phyloP scores from a whole-genome alignment of 768 basidiomycete species.

The Xerocomellus intermedius region DNA sequence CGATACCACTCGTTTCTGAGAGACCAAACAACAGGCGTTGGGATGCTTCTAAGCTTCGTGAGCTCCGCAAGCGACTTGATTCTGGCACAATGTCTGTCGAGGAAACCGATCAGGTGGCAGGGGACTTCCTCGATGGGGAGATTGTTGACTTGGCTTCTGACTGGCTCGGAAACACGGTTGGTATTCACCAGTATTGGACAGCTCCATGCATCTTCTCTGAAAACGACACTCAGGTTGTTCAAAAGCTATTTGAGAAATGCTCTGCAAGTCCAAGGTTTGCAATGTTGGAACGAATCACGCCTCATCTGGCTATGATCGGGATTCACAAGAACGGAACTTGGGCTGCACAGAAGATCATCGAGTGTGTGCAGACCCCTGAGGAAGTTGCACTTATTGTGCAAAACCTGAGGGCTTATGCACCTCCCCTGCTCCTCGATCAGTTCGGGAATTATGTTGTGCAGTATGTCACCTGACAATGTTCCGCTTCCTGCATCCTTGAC shows the following conservation, averaged over 20 bases:
- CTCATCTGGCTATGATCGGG: conserved; percentile 95
- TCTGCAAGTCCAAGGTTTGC: conserved; percentile 73
- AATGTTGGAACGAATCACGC: conserved; percentile 92
- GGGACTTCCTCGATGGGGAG: conserved; percentile 90
- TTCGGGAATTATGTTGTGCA: conserved; percentile 93
- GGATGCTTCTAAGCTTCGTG: conserved; percentile 92
- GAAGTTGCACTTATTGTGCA: conserved; percentile 83
- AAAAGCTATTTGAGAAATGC: conserved; percentile 94
- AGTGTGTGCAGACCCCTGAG: conserved; percentile 85
- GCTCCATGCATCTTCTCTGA: neutral
- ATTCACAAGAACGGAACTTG: conserved; percentile 99
- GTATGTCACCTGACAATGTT: conserved; percentile 44
- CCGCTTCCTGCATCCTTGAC: neutral
- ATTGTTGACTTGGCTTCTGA: conserved; percentile 94
- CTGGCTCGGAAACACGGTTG: conserved; percentile 91
- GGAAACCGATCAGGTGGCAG: conserved; percentile 88
- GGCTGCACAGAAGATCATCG: conserved; percentile 99
- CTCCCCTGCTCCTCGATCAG: conserved; percentile 91
- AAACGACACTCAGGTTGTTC: conserved; percentile 65
- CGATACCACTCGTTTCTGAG: conserved; percentile 88
- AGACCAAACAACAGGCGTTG: conserved; percentile 82
- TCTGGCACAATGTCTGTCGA: conserved; percentile 79
- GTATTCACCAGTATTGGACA: conserved; percentile 13
- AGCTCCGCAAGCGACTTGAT: conserved; percentile 91
- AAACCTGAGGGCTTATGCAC: conserved; percentile 87